phyloP scores from a whole-genome alignment of 805 yeast genomes.

The Lipomyces starkeyi region DNA sequence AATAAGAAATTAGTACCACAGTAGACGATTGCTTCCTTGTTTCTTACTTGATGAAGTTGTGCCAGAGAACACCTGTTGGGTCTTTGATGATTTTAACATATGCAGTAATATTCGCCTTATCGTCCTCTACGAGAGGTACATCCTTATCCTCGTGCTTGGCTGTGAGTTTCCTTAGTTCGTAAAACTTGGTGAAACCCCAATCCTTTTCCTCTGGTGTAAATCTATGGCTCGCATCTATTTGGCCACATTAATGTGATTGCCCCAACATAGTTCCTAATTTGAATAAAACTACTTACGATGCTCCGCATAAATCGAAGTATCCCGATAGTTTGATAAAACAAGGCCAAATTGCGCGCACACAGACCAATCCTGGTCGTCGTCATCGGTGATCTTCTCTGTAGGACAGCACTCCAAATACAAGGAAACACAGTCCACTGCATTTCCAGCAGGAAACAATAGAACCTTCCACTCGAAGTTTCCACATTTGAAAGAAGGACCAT shows the following conservation, averaged over 20 bases:
- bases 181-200: constrained; percentile 92
- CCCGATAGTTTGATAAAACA: constrained; percentile 79
- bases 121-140: constrained; percentile 56
- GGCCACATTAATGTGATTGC: neutral
- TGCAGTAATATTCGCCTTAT: constrained; percentile 72
- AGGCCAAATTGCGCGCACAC: constrained; percentile 92
- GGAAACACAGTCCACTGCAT: constrained; percentile 59
- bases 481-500: constrained; percentile 44
- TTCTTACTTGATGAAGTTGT: constrained; percentile 66
- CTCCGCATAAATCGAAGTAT: constrained; percentile 63
- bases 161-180: constrained; percentile 56
- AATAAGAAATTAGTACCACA: neutral
- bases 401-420: constrained; percentile 78
- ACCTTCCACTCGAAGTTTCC: constrained; percentile 53
- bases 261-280: neutral
- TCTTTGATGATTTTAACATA: constrained; percentile 80
- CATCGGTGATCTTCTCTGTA: constrained; percentile 46
- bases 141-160: constrained; percentile 47
- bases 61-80: constrained; percentile 94
- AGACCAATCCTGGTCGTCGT: constrained; percentile 61
- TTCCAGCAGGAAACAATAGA: constrained; percentile 72
- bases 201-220: constrained; percentile 79
- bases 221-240: constrained; percentile 68
- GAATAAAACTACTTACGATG: constrained; percentile 46
- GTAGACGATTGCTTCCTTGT: neutral